These are phyloP conservation scores for Chaetoscypha palmicola DNA, from an alignment of 2,329 filamentous ascomycete genomes.

Conservation along the genomic window DNA sequence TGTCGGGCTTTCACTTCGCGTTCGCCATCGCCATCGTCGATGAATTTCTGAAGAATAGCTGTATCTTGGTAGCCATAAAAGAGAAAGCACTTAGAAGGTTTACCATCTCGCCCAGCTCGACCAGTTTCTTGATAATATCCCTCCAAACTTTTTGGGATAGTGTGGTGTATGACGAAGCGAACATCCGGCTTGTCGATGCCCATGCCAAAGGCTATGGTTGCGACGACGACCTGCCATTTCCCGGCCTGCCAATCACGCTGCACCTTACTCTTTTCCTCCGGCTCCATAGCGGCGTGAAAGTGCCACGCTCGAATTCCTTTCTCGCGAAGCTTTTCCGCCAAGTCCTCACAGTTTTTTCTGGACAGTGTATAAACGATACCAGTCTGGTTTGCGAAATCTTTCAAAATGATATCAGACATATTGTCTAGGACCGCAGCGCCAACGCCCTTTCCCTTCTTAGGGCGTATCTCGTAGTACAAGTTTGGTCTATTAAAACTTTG, in stretches of 20 bases:
- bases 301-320: constrained; percentile 66
- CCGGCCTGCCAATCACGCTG: constrained; percentile 81
- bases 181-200: constrained; percentile 99
- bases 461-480: constrained; percentile 75
- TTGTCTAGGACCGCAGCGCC: constrained; percentile 35
- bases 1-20: constrained; percentile 77
- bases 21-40: constrained; percentile 71
- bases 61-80: constrained; percentile 81
- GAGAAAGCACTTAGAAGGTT: constrained; percentile 80
- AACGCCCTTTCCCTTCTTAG: constrained; percentile 56
- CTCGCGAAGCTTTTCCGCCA: constrained; percentile 61
- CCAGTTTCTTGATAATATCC: constrained; percentile 99
- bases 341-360: constrained; percentile 70
- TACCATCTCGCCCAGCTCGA: constrained; percentile 84
- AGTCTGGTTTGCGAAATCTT: constrained; percentile 61
- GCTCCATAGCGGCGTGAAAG: constrained; percentile 76
- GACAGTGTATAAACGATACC: constrained; percentile 95
- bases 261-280: constrained; percentile 59
- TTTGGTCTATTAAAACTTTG: constrained; percentile 98
- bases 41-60: constrained; percentile 68
- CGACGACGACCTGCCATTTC: constrained; percentile 79
- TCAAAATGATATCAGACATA: constrained; percentile 60
- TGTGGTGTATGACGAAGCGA: constrained; percentile 91
- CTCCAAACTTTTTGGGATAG: constrained; percentile 88
- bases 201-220: constrained; percentile 98